Evolutionary conservation across 2,329 filamentous ascomycete species (phyloP).

Genomic region (Colletotrichum godetiae): DNA sequence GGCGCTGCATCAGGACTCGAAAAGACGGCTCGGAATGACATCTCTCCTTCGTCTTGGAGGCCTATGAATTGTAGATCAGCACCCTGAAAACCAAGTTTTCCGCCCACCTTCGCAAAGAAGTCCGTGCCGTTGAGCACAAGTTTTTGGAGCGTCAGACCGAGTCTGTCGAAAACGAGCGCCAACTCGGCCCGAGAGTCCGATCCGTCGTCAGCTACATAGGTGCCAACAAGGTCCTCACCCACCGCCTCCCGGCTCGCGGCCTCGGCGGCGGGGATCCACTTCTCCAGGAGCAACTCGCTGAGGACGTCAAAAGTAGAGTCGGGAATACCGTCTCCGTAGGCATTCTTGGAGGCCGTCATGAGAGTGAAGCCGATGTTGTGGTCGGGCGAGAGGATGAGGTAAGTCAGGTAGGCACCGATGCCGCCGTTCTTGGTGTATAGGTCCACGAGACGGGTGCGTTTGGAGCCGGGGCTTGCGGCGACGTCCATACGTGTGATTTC

Average conservation of each 20-base stretch:
- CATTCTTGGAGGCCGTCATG: conserved; percentile 39
- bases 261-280: conserved; percentile 38
- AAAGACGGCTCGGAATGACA: conserved; percentile 7
- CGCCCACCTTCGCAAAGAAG: not conserved
- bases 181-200: not conserved
- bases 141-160: not conserved
- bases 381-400: conserved; percentile 39
- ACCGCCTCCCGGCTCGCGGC: conserved; percentile 37
- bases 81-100: not conserved
- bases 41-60: not conserved
- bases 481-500: conserved; percentile 37
- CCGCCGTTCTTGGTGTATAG: conserved; percentile 42
- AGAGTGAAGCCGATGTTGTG: conserved; percentile 42
- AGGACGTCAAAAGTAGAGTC: conserved; percentile 37
- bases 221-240: conserved; percentile 28
- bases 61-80: conserved; percentile 12
- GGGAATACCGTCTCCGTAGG: conserved; percentile 8
- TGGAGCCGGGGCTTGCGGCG: conserved; percentile 30
- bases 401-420: conserved; percentile 41
- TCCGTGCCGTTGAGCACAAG: conserved; percentile 4
- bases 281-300: conserved; percentile 30
- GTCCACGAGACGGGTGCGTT: conserved; percentile 43
- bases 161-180: not conserved
- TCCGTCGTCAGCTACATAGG: conserved; percentile 24
- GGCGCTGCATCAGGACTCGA: not conserved